These are phyloP conservation scores for Chlorella vulgaris DNA, from an alignment of 139 green algal species.

Conservation along the genomic window DNA sequence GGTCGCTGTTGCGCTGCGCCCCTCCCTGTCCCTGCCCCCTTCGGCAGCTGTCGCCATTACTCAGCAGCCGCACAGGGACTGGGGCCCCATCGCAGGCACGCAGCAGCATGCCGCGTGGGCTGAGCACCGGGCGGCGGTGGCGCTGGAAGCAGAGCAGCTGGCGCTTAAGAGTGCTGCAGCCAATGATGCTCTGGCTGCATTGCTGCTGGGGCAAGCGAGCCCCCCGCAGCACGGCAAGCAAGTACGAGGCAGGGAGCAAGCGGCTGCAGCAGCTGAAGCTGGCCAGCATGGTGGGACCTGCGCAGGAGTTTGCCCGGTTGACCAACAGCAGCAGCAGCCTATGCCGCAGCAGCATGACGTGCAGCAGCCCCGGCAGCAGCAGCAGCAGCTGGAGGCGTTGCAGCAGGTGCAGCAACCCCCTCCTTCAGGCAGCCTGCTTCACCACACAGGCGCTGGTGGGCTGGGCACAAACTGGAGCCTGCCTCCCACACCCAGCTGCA, in stretches of 20 bases:
- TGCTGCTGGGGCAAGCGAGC: not conserved
- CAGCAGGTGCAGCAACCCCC: not conserved
- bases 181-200: not conserved
- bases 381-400: not conserved
- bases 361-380: not conserved
- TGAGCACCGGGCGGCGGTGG: not conserved
- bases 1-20: not conserved
- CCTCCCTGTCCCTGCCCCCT: too few species aligned
- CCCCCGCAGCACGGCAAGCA: not conserved
- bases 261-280: not conserved
- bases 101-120: not conserved
- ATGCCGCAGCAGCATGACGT: not conserved
- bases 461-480: slow-evolving; percentile 14
- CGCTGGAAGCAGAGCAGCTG: not conserved
- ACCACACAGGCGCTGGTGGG: not conserved
- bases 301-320: too few species aligned
- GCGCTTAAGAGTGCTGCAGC: too few species aligned
- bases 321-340: not conserved
- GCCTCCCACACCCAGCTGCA: slow-evolving; percentile 22
- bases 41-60: not conserved
- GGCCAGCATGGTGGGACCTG: not conserved
- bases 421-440: too few species aligned
- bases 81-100: not conserved
- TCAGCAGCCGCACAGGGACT: not conserved
- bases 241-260: too few species aligned